Evolutionary conservation across 2,329 filamentous ascomycete species (phyloP).

Genomic region (Coniochaeta hoffmannii): DNA sequence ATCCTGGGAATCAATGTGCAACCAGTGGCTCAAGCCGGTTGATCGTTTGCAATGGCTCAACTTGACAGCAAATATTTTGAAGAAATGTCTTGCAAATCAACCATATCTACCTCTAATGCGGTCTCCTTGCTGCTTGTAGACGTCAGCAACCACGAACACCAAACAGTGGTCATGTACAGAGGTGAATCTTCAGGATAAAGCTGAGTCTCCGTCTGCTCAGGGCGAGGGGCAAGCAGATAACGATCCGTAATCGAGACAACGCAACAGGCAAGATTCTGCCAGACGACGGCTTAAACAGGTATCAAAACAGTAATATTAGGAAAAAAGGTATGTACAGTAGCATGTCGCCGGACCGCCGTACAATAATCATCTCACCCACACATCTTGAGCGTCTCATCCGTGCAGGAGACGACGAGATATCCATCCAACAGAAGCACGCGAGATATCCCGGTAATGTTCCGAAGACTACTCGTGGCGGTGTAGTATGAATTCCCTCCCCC

Average conservation of each 20-base stretch:
- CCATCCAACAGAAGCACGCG: neutral
- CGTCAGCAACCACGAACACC: too few relatives aligned
- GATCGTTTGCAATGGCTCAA: too few relatives aligned
- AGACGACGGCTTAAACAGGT: slow-evolving; percentile 6
- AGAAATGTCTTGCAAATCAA: too few relatives aligned
- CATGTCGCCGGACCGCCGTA: slow-evolving; percentile 1
- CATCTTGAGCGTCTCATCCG: slow-evolving; percentile 2
- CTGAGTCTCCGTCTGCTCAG: too few relatives aligned
- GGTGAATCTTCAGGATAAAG: too few relatives aligned
- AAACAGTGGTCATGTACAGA: too few relatives aligned
- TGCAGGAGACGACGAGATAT: neutral
- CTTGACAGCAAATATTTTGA: too few relatives aligned
- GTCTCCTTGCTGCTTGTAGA: too few relatives aligned
- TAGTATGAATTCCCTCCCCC: neutral
- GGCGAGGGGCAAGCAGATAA: neutral
- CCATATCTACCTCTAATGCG: too few relatives aligned
- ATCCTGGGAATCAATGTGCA: too few relatives aligned
- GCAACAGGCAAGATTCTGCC: neutral
- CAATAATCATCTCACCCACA: slow-evolving; percentile 1
- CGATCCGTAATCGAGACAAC: neutral
- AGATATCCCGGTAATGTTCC: neutral
- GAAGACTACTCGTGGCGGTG: neutral
- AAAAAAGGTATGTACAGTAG: slow-evolving; percentile 6
- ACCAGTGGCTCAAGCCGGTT: too few relatives aligned
- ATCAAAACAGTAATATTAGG: slow-evolving; percentile 13